Evolutionary conservation across 305 asterid species (phyloP).

Genomic region (Nicotiana rustica): DNA sequence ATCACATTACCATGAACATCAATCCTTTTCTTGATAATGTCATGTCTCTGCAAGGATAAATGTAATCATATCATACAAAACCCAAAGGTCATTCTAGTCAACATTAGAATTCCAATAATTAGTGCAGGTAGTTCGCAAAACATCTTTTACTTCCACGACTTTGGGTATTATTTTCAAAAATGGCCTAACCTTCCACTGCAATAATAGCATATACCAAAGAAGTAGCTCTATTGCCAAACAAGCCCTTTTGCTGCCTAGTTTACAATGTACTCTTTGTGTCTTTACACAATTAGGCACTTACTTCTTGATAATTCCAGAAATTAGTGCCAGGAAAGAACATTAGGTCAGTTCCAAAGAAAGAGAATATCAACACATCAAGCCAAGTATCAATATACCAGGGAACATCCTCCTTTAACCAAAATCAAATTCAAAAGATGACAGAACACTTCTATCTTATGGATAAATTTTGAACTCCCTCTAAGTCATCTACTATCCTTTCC

Average conservation of each 20-base stretch:
- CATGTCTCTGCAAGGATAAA: slow-evolving; percentile 80
- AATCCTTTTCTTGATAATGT: slow-evolving; percentile 89
- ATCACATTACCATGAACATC: slow-evolving; percentile 90
- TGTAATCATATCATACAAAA: slow-evolving; percentile 37
- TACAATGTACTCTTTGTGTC: background rate
- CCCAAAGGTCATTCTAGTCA: background rate
- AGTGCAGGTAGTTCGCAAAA: background rate
- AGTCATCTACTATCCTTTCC: no score
- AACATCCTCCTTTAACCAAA: background rate
- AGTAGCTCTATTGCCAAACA: background rate
- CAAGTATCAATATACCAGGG: background rate
- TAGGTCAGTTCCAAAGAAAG: background rate
- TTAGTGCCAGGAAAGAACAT: background rate
- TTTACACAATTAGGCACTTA: background rate
- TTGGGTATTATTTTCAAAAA: background rate
- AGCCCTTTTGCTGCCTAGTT: slow-evolving; percentile 21
- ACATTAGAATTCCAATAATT: background rate
- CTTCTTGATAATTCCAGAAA: background rate
- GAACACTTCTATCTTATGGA: background rate
- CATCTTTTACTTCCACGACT: background rate
- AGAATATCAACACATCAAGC: slow-evolving; percentile 17
- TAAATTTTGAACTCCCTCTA: background rate
- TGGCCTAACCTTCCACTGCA: background rate
- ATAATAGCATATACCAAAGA: slow-evolving; percentile 2
- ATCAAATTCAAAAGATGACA: background rate